Base-by-base conservation (phyloP, 176 grass and related monocot species). In the Phoenix dactylifera region DNA sequence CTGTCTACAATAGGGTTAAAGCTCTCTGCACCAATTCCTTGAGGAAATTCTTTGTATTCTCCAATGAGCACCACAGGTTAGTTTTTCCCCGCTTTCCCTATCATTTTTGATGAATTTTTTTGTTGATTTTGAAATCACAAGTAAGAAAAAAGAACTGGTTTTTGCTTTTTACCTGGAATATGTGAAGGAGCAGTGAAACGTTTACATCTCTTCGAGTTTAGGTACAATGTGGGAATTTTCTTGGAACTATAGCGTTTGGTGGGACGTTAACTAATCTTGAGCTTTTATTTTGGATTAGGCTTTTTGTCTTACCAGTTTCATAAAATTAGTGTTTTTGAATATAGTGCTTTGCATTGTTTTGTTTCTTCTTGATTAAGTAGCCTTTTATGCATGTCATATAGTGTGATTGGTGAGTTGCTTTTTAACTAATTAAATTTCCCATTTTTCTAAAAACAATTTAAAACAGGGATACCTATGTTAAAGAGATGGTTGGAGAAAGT, bases 401-500 rank as follows among this genome's bases (percentile, higher is more conserved):
- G 1, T 44, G 35, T 44, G 35, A 44, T 44, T 44, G 0, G 35
- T 44, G 10, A 44, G 10, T 44, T 44, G 35, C 35, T 44, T 44
- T 9, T 44, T 44, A 44, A 44, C 9, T 44, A 44, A 44, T 44
- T 44, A 44, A 9, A 44, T 44, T 55, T 62, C 17, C 29, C 24
- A 19, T 18, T 67, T 62, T 26, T 63, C 35, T 62, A 18, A 60
- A 18, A 54, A 26, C n/a, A 23, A 64, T 63, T 58, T 49, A 32
- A 74, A 69, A 70, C 82, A 97, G 93, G 75, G 93, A 97, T 64
- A 97, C 93, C 59, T 90, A 91, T 65, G 82, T 97, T 52, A 91
- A 97, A 79, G 81, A 97, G 63, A 97, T 91, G 87, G 81, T 80
- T 59, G 87, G 87, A 51, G 93, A 97, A 67, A 97, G 83, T 69